These are phyloP conservation scores for Gliomastix tumulicola DNA, from an alignment of 2,329 filamentous ascomycete species.

Conservation along the genomic window DNA sequence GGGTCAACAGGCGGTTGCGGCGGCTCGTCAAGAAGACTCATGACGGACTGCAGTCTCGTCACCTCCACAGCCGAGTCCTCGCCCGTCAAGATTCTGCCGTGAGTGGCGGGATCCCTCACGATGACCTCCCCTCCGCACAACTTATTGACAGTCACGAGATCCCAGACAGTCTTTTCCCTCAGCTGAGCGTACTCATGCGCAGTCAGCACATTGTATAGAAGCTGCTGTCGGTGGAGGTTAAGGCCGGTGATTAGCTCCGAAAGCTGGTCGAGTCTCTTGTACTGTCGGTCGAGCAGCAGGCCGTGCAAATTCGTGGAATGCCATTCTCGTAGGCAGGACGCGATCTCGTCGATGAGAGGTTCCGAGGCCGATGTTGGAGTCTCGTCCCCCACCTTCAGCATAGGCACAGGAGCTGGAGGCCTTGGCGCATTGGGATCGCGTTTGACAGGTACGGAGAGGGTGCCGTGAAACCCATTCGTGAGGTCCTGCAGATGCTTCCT, in stretches of 20 bases:
- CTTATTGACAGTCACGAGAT: constrained; percentile 90
- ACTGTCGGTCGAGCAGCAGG: constrained; percentile 75
- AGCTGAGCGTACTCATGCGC: constrained; percentile 72
- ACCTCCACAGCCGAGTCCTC: constrained; percentile 91
- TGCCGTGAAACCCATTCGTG: constrained; percentile 30
- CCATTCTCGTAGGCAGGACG: constrained; percentile 95
- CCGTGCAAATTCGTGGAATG: constrained; percentile 96
- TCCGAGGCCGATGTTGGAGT: constrained; percentile 84
- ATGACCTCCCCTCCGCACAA: constrained; percentile 90
- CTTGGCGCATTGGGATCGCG: constrained; percentile 64
- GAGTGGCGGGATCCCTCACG: constrained; percentile 78
- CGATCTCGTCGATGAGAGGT: constrained; percentile 93
- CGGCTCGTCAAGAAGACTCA: constrained; percentile 87
- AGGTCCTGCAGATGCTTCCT: constrained; percentile 25
- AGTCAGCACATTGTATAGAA: constrained; percentile 91
- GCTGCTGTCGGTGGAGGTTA: constrained; percentile 78
- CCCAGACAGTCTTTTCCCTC: constrained; percentile 90
- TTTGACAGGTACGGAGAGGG: constrained; percentile 38
- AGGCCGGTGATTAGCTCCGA: constrained; percentile 75
- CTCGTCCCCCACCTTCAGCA: constrained; percentile 97
- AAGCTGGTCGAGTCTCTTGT: constrained; percentile 73
- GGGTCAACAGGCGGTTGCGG: constrained; percentile 62
- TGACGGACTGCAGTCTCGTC: constrained; percentile 85
- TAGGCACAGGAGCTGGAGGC: constrained; percentile 87
- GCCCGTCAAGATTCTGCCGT: constrained; percentile 80